Conservation (phyloP, 345 rosid genomes). For the Rhizophora mangle region DNA sequence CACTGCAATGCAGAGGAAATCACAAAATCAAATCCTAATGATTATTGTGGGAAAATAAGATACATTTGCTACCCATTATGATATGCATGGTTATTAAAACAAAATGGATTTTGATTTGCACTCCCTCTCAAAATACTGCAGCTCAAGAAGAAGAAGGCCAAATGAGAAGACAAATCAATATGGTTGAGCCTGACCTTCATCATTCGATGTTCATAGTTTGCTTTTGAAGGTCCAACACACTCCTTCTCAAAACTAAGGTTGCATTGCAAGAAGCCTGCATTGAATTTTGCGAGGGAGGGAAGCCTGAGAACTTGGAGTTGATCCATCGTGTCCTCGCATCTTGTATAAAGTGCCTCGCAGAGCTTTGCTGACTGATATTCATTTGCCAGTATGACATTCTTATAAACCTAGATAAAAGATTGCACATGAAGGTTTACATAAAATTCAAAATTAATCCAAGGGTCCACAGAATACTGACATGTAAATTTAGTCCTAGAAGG, state of each 20-base stretch:
- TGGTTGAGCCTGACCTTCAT: conserved; percentile 51
- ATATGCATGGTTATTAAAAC: too few relatives aligned
- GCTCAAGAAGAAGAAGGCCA: not conserved
- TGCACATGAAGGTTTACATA: conserved; percentile 7
- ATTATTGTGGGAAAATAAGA: too few relatives aligned
- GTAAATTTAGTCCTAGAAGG: too few relatives aligned
- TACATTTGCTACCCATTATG: too few relatives aligned
- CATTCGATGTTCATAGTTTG: conserved; percentile 78
- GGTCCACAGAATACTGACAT: not conserved
- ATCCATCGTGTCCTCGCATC: conserved; percentile 96
- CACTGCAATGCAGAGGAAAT: too few relatives aligned
- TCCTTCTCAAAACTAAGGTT: conserved; percentile 78
- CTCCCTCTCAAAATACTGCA: not conserved
- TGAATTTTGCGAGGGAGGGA: conserved; percentile 99
- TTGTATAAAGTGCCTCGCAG: conserved; percentile 73
- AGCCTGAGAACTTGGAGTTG: conserved; percentile 95
- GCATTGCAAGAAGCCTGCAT: conserved; percentile 88
- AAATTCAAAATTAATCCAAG: not conserved
- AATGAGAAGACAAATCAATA: conserved; percentile 1
- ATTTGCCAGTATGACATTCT: conserved; percentile 68
- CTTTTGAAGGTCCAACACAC: conserved; percentile 91
- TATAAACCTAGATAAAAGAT: conserved; percentile 51
- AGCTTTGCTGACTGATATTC: conserved; percentile 82
- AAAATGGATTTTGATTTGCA: not conserved
- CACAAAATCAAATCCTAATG: too few relatives aligned